Base-by-base conservation (phyloP, 129 eudicot genomes). In the Chrysanthemum lavandulifolium region DNA sequence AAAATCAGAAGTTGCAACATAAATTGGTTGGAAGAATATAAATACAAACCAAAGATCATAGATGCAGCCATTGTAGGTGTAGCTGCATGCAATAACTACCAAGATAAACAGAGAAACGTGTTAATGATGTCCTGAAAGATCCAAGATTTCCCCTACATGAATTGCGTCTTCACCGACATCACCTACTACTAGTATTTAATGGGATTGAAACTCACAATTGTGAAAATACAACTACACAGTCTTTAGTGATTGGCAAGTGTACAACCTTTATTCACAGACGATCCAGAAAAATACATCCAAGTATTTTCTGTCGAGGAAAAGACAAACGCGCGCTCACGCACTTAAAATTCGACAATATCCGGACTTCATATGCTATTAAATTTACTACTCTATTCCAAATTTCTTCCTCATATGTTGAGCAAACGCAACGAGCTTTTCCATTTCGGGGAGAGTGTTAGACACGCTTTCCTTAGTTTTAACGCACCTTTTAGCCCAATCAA, bases 41-140 rank as follows among this genome's bases (percentile, higher is more conserved):
- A 33, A 59, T 61, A 61, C 50, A 29, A 61, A 48, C 21, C 36
- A 25, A 16, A 6, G 4, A 31, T 16, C 71, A 16, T 56, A 60
- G 19, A 68, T 89, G 90, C 88, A 92, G 96, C 98, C 53, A 85
- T 92, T 73, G 84, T 84, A 15, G 95, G 98, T 48, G 98, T 89
- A 67, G 96, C 84, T 51, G 91, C 90, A 54, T 93, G 87, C 78
- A 89, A 89, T 69, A 87, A 93, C 69, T 78, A 78, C 85, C 85
- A 93, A 93, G 84, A 71, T 90, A 79, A 82, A 84, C 69, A 93
- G 78, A 78, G 95, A 87, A 80, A 83, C 95, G 45, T 58, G 87
- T 77, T 78, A 67, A 50, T 85, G 36, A 60, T 80, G 79, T 78
- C 73, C 84, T 27, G 79, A 65, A 40, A 40, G 47, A 7, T 8